Percentiles rank a stretch among this genome's conserved stretches.
phyloP scores from a whole-genome alignment of 2,329 filamentous ascomycete species.

The Paramyrothecium roridum region DNA sequence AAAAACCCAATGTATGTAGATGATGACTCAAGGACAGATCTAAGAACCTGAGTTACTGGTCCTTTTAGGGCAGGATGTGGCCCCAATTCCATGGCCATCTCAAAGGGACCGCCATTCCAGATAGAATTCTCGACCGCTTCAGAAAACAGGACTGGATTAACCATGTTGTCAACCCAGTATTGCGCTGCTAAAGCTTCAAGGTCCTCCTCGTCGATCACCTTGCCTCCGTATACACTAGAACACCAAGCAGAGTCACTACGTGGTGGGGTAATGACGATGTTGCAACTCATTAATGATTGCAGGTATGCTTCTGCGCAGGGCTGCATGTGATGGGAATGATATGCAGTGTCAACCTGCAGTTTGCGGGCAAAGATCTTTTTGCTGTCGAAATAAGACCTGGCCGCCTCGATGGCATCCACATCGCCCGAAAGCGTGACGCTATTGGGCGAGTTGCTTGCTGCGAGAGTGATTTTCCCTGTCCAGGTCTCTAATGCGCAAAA shows the following conservation, averaged over 20 bases:
- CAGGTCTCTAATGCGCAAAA: slow-evolving; percentile 10
- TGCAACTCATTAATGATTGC: too few relatives aligned
- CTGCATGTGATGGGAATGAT: slow-evolving; percentile 14
- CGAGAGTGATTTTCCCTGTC: slow-evolving; percentile 16
- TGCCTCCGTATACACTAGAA: too few relatives aligned
- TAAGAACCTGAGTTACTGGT: not conserved
- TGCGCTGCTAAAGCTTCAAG: too few relatives aligned
- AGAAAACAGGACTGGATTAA: not conserved
- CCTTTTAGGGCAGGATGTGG: not conserved
- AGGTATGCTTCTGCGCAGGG: slow-evolving; percentile 4
- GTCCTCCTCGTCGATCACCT: too few relatives aligned
- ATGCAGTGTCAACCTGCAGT: slow-evolving; percentile 15
- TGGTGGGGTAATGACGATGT: too few relatives aligned
- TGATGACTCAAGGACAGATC: not conserved
- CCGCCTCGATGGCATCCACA: slow-evolving; percentile 9
- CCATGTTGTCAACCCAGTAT: not conserved
- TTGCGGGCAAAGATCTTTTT: slow-evolving; percentile 10
- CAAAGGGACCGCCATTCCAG: not conserved
- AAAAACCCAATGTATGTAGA: not conserved
- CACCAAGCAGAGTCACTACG: too few relatives aligned
- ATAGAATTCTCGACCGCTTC: not conserved
- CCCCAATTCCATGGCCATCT: not conserved
- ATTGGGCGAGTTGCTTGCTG: slow-evolving; percentile 18
- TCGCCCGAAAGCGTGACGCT: slow-evolving; percentile 17
- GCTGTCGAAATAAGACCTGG: slow-evolving; percentile 9